phyloP scores from a whole-genome alignment of 2,329 filamentous ascomycete species.

The Penicillium palitans region DNA sequence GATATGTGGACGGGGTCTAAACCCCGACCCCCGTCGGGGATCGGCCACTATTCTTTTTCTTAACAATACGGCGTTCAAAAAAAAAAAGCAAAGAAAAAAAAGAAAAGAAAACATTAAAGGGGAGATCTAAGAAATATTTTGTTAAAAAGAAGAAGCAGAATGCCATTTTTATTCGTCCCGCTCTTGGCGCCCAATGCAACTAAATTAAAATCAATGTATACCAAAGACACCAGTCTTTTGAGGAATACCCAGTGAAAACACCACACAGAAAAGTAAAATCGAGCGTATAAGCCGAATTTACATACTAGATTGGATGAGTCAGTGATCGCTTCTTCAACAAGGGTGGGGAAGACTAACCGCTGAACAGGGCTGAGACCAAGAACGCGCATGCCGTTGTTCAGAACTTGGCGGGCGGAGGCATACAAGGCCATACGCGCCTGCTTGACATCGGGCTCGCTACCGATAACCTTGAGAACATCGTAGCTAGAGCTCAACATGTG shows the following conservation, averaged over 20 bases:
- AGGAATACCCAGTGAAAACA: conserved; percentile 5
- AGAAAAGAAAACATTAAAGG: neutral
- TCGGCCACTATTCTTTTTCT: neutral
- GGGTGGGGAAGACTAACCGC: conserved; percentile 40
- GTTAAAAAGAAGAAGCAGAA: conserved; percentile 8
- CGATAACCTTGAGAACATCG: conserved; percentile 63
- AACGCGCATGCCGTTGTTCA: conserved; percentile 66
- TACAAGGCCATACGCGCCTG: conserved; percentile 64
- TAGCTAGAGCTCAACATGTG: conserved; percentile 63
- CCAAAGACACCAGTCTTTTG: conserved; percentile 11
- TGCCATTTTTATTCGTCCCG: conserved; percentile 19
- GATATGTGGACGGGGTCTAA: neutral
- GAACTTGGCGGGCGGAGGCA: conserved; percentile 60
- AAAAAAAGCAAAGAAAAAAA: neutral
- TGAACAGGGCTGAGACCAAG: conserved; percentile 66
- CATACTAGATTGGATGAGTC: conserved; percentile 27
- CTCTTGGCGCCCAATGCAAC: conserved; percentile 27
- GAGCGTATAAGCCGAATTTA: conserved; percentile 16
- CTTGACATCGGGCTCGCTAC: conserved; percentile 58
- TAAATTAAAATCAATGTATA: conserved; percentile 19
- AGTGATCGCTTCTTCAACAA: conserved; percentile 1
- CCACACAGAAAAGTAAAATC: conserved; percentile 1
- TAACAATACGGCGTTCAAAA: neutral
- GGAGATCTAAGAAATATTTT: neutral
- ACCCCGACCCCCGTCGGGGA: neutral